A percentile compares a stretch with the other conserved stretches of the same genome.
Evolutionary conservation across 2,329 filamentous ascomycete species (phyloP).

Genomic region (Fusarium sp.): DNA sequence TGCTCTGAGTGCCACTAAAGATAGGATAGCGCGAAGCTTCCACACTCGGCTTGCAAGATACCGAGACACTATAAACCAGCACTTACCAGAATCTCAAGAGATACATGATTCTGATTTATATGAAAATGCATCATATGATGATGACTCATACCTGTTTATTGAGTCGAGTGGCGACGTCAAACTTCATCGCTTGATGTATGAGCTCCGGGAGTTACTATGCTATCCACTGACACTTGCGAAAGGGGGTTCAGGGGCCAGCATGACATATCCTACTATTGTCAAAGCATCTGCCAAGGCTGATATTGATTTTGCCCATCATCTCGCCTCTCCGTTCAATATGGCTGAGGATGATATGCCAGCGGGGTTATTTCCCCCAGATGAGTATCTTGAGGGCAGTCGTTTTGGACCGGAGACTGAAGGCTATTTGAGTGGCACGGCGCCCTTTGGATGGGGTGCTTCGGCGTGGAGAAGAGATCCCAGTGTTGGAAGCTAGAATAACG

Average conservation of each 20-base stretch:
- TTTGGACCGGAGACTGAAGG: fast-evolving
- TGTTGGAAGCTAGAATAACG: fast-evolving
- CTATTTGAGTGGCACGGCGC: not conserved
- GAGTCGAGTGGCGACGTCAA: fast-evolving
- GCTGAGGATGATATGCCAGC: not conserved
- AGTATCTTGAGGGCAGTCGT: not conserved
- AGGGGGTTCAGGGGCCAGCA: fast-evolving
- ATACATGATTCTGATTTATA: fast-evolving
- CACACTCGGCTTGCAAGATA: not conserved
- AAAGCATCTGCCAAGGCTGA: not conserved
- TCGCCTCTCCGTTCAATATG: not conserved
- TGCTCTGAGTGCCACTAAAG: not conserved
- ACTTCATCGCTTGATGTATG: not conserved
- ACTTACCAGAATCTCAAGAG: fast-evolving
- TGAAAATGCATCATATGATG: fast-evolving
- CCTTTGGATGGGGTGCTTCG: not conserved
- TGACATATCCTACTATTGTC: not conserved
- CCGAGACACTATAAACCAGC: fast-evolving
- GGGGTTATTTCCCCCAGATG: not conserved
- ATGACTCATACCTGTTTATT: not conserved
- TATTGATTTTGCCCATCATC: not conserved
- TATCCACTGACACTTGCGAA: not conserved
- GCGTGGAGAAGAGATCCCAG: not conserved
- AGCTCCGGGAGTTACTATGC: not conserved
- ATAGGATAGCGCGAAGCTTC: not conserved